A percentile compares a stretch with the other conserved stretches of the same genome.
Evolutionary conservation across 225 moss, liverwort and hornwort species (phyloP).

Genomic region (Polytrichum commune): DNA sequence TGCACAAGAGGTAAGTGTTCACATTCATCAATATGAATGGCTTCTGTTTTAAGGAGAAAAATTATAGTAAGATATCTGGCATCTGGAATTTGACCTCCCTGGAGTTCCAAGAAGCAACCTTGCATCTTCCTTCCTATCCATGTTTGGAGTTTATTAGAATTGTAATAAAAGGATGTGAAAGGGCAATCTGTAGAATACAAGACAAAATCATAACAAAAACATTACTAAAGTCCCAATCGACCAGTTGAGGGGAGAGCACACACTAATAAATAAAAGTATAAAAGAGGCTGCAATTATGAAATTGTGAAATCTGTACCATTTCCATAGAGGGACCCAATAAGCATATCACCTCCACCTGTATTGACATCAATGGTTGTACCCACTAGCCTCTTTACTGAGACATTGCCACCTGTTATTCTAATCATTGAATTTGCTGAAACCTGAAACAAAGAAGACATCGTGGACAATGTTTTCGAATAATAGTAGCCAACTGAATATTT

Average conservation of each 20-base stretch:
- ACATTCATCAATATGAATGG: too few species aligned
- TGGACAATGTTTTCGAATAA: neutral
- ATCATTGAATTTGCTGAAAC: conserved; percentile 64
- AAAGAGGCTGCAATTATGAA: too few species aligned
- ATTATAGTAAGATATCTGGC: too few species aligned
- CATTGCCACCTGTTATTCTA: conserved; percentile 59
- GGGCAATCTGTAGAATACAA: neutral
- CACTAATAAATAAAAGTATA: too few species aligned
- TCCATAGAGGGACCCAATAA: conserved; percentile 72
- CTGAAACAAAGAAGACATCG: conserved; percentile 19
- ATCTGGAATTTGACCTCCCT: too few species aligned
- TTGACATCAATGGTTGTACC: conserved; percentile 61
- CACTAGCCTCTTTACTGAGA: conserved; percentile 57
- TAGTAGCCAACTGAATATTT: too few species aligned
- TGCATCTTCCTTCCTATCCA: too few species aligned
- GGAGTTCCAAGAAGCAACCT: too few species aligned
- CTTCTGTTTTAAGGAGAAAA: too few species aligned
- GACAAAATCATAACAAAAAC: neutral
- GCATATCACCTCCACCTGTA: conserved; percentile 60
- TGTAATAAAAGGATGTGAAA: neutral
- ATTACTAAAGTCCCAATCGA: neutral
- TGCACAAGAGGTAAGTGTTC: conserved; percentile 54
- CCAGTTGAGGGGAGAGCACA: too few species aligned
- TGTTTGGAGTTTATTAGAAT: too few species aligned
- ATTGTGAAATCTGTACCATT: conserved; percentile 27